Base-by-base conservation (phyloP, 352 stramenopile genomes). In the Pythium phragmiticola region DNA sequence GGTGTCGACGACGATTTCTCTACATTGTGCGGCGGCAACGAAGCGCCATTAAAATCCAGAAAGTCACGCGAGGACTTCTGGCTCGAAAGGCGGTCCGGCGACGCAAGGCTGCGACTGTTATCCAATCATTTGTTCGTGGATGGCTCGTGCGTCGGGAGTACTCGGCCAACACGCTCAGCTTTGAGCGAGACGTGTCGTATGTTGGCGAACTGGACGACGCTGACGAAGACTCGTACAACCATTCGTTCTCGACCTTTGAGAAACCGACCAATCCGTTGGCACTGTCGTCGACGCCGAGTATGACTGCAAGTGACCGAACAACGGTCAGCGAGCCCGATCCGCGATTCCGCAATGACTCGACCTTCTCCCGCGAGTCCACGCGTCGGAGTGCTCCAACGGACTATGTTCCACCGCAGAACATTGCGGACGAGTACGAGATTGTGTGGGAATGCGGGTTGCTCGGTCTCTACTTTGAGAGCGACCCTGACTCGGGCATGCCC, bases 371-470 rank as follows among this genome's bases (percentile, higher is more conserved):
- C 5, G 69, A 77, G 13, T 90, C 82, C 12, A 77, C 77, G 30
- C 89, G 88, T 64, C 78, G 83, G 4, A 69, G 67, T 50, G 62
- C 60, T 34, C 72, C 86, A 0, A 76, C 78, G 3, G 69, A 78
- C 43, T 91, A 94, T 63, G 72, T 83, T 21, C 82, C 83, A 4
- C 81, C 82, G 2, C 82, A 77, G 57, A 75, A 85, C 21, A 82
- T 94, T 41, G 68, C 81, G 39, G 82, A 87, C 63, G 83, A 94
- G 72, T 95, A 95, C 64, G 82, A 92, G 43, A 93, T 95, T 39
- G 85, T 90, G n/a, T 95, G 87, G 87, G 83, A 92, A 58, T 92
- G 84, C 23, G 87, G 87, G 14, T 59, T 94, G 8, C 70, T 95
- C 12, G 87, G 87, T 16, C 65, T 95, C 37, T 94, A 92, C 63